Evolutionary conservation across 805 yeast species (phyloP).

Genomic region (Candida vaughaniae): DNA sequence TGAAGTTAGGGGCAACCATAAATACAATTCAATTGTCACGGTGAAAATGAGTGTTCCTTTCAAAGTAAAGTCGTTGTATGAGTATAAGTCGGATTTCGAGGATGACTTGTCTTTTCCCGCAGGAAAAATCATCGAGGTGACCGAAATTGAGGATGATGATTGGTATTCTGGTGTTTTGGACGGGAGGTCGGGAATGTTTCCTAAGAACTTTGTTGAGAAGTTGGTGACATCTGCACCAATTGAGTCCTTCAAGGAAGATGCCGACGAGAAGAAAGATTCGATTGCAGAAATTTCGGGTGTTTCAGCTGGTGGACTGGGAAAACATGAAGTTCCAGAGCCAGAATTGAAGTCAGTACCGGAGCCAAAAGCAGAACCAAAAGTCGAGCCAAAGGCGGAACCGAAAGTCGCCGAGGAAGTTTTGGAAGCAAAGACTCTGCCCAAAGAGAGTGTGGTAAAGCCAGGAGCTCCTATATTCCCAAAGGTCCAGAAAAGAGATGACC

Average conservation of each 20-base stretch:
- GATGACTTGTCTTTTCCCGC: constrained; percentile 77
- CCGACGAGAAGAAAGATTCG: background rate
- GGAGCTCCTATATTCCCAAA: constrained; percentile 9
- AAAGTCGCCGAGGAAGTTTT: background rate
- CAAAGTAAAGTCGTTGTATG: constrained; percentile 64
- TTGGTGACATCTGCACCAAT: background rate
- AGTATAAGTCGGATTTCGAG: constrained; percentile 60
- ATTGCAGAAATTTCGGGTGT: constrained; percentile 7
- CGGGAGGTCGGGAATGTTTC: constrained; percentile 80
- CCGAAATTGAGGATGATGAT: constrained; percentile 82
- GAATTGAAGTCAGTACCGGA: constrained; percentile 4
- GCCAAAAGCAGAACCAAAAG: background rate
- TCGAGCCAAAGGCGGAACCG: background rate
- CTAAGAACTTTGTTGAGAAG: constrained; percentile 71
- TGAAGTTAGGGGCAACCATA: no score
- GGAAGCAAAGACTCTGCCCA: background rate
- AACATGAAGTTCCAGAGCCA: constrained; percentile 1
- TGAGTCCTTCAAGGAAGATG: background rate
- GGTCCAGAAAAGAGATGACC: constrained; percentile 36
- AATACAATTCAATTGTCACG: no score
- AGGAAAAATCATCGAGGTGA: constrained; percentile 73
- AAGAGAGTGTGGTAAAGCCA: background rate
- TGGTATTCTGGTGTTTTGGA: constrained; percentile 79
- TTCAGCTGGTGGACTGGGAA: constrained; percentile 3
- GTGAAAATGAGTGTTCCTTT: constrained; percentile 52